A percentile compares a stretch with the other conserved stretches of the same genome.
Conservation (phyloP, 345 rosid genomes). For the Moricandia moricandioides region DNA sequence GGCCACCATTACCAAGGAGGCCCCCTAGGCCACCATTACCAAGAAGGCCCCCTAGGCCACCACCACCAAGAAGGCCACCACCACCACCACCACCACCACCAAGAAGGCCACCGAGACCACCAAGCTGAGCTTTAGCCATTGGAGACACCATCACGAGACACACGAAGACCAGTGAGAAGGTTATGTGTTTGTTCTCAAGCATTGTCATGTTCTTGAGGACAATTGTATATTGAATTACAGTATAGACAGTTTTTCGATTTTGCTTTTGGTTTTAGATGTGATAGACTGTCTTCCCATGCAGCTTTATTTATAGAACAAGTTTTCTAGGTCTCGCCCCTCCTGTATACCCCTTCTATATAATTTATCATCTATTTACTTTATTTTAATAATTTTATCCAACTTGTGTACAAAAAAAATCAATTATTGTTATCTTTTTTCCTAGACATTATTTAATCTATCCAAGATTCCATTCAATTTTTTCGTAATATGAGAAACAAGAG, state of each 20-base stretch:
- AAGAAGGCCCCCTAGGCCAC: slow-evolving; percentile 44
- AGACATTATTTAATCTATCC: neutral
- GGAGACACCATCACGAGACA: slow-evolving; percentile 36
- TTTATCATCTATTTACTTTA: neutral
- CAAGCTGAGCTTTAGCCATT: slow-evolving; percentile 53
- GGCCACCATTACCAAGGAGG: neutral
- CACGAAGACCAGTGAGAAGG: slow-evolving; percentile 23
- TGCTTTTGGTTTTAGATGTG: slow-evolving; percentile 29
- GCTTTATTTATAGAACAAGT: slow-evolving; percentile 32
- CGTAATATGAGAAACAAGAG: neutral
- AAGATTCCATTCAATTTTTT: neutral
- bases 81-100: slow-evolving; percentile 45
- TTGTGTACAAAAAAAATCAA: neutral
- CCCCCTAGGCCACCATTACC: slow-evolving; percentile 42
- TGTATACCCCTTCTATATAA: no score
- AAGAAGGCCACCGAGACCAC: slow-evolving; percentile 46
- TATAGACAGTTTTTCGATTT: neutral
- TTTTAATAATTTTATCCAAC: neutral
- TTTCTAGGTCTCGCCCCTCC: neutral
- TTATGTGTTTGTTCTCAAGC: slow-evolving; percentile 24
- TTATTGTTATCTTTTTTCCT: neutral
- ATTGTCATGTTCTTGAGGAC: slow-evolving; percentile 17
- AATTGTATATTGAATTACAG: neutral
- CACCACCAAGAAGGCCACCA: slow-evolving; percentile 43
- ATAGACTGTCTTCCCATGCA: slow-evolving; percentile 32